These are phyloP conservation scores for Komagataella kurtzmanii DNA, from an alignment of 805 yeast species.

Conservation along the genomic window DNA sequence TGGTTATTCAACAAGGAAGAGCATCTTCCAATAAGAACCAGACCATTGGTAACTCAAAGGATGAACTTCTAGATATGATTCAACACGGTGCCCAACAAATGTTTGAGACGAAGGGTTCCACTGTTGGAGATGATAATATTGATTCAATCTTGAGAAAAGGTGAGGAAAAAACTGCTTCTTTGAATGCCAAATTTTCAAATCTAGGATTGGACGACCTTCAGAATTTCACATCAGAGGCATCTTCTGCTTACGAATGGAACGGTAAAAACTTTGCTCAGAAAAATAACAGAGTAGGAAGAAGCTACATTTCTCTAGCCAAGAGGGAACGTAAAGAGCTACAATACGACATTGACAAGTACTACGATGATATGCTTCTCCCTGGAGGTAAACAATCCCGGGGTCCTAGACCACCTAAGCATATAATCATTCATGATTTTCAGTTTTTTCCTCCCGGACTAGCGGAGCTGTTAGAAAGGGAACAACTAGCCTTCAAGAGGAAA, in stretches of 20 bases:
- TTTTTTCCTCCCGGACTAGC: conserved; percentile 68
- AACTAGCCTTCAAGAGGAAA: conserved; percentile 59
- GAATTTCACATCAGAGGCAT: conserved; percentile 48
- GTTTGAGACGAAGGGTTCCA: conserved; percentile 20
- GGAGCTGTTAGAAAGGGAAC: conserved; percentile 72
- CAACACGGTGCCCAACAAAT: conserved; percentile 72
- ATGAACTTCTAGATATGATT: conserved; percentile 68
- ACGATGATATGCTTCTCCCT: conserved; percentile 65
- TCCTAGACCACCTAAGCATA: conserved; percentile 77
- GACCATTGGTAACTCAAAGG: conserved; percentile 36
- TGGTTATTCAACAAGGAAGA: conserved; percentile 87
- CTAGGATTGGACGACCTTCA: conserved; percentile 69
- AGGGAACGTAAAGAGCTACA: conserved; percentile 66
- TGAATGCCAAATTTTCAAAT: conserved; percentile 49
- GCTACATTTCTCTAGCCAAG: conserved; percentile 79
- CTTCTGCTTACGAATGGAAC: conserved; percentile 77
- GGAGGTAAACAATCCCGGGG: conserved; percentile 49
- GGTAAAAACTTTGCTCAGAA: conserved; percentile 72
- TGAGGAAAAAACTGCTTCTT: conserved; percentile 47
- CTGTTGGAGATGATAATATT: conserved; percentile 35
- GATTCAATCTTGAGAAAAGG: conserved; percentile 48
- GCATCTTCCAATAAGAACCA: conserved; percentile 18
- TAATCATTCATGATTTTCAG: conserved; percentile 80
- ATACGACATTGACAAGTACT: conserved; percentile 26
- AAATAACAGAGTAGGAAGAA: conserved; percentile 30